phyloP scores from a whole-genome alignment of 1,284 basidiomycete species.

The Tremellales sp. region DNA sequence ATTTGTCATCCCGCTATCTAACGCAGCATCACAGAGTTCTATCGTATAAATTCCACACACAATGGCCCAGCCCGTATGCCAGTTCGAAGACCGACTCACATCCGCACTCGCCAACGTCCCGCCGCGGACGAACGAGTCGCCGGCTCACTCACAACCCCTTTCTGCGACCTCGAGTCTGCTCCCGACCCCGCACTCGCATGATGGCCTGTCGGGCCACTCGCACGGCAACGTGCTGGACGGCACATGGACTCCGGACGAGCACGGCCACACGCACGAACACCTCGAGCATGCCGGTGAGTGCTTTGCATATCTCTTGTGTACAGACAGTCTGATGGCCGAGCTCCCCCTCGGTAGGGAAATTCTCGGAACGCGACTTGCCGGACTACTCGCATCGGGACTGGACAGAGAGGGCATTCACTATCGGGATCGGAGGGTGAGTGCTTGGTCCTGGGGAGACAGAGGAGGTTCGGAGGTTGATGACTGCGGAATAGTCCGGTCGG shows the following conservation, averaged over 20 bases:
- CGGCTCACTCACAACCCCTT: slow-evolving; percentile 9
- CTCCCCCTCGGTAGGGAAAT: slow-evolving; percentile 64
- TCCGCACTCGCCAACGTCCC: slow-evolving; percentile 24
- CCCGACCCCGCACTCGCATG: slow-evolving; percentile 8
- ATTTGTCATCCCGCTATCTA: no score
- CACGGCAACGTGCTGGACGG: slow-evolving; percentile 9
- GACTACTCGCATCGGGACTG: slow-evolving; percentile 82
- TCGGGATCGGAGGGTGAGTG: slow-evolving; percentile 90
- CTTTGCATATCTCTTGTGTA: not conserved
- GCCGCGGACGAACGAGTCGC: slow-evolving; percentile 4
- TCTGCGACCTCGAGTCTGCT: slow-evolving; percentile 8
- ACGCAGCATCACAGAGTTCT: not conserved
- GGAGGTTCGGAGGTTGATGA: not conserved
- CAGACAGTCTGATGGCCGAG: not conserved
- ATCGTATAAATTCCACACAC: slow-evolving; percentile 1
- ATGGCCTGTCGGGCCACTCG: not conserved
- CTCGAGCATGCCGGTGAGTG: slow-evolving; percentile 74
- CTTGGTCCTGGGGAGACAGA: not conserved
- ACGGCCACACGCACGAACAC: slow-evolving; percentile 88
- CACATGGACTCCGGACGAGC: slow-evolving; percentile 54
- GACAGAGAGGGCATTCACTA: slow-evolving; percentile 88
- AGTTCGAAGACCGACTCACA: slow-evolving; percentile 43
- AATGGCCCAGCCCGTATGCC: slow-evolving; percentile 34
- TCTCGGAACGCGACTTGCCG: slow-evolving; percentile 85
- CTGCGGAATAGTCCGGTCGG: slow-evolving; percentile 73